phyloP scores from a whole-genome alignment of 164 flowering plant species.

The Magnolia officinalis region DNA sequence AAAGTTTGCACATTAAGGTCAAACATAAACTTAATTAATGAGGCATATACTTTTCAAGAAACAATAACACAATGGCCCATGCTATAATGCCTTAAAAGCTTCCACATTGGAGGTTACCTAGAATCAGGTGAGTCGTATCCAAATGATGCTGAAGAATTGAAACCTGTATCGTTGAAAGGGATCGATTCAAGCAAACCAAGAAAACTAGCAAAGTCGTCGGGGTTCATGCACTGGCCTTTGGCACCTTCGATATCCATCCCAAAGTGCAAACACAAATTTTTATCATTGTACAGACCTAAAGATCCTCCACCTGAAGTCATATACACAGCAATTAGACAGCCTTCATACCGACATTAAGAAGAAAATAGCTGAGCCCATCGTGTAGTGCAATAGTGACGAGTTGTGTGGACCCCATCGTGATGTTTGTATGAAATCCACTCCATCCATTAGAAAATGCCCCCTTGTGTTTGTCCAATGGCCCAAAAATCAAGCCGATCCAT shows the following conservation, averaged over 20 bases:
- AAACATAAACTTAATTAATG: no score
- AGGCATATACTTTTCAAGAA: not conserved
- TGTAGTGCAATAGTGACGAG: no score
- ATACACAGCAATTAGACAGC: not conserved
- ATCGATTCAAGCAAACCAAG: constrained; percentile 76
- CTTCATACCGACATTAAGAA: not conserved
- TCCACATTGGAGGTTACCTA: constrained; percentile 33
- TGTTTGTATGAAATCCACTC: no score
- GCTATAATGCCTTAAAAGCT: not conserved
- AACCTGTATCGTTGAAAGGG: constrained; percentile 54
- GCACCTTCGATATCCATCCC: constrained; percentile 43
- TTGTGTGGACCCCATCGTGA: no score
- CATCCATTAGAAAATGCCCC: no score
- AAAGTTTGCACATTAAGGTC: no score
- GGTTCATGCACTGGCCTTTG: constrained; percentile 62
- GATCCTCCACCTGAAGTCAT: constrained; percentile 46
- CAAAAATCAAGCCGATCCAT: no score
- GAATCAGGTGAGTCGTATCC: constrained; percentile 39
- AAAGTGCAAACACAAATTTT: constrained; percentile 43
- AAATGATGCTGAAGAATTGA: constrained; percentile 38
- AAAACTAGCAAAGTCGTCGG: constrained; percentile 70
- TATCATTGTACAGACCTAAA: constrained; percentile 46
- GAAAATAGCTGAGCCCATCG: not conserved
- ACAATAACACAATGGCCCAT: not conserved
- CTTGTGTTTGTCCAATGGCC: no score